Conservation (phyloP, 2,329 filamentous ascomycete species). For the Aspergillus aculeatus region DNA sequence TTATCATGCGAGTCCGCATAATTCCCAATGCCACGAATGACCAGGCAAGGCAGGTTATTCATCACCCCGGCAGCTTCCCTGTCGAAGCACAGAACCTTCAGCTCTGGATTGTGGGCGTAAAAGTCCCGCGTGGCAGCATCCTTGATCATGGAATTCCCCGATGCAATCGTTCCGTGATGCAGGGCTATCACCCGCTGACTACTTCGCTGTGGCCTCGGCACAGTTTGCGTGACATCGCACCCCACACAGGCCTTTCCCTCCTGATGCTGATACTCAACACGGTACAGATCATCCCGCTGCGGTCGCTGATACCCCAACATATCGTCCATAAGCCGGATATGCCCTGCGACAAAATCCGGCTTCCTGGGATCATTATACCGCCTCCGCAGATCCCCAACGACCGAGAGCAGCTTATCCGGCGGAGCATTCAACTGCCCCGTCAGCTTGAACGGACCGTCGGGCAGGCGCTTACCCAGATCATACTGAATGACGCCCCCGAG, state of each 20-base stretch:
- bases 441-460: neutral
- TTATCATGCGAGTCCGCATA: conserved; percentile 2
- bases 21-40: neutral
- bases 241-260: neutral
- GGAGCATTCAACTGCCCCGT: neutral
- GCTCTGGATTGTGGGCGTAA: neutral
- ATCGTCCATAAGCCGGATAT: neutral
- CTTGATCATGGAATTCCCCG: neutral
- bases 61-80: neutral
- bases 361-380: too few species aligned
- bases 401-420: conserved; percentile 3
- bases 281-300: too few species aligned
- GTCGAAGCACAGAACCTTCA: neutral
- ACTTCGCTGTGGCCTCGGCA: neutral
- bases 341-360: neutral
- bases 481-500: conserved; percentile 29
- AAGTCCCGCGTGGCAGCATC: neutral
- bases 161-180: neutral
- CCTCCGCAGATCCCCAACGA: neutral
- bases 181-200: neutral
- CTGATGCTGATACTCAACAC: neutral
- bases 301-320: too few species aligned
- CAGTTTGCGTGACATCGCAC: neutral
- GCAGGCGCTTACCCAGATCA: conserved; percentile 24
- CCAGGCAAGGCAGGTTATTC: neutral